phyloP scores from a whole-genome alignment of 371 early-diverging fungal genomes.

The Rhizomucor miehei region DNA sequence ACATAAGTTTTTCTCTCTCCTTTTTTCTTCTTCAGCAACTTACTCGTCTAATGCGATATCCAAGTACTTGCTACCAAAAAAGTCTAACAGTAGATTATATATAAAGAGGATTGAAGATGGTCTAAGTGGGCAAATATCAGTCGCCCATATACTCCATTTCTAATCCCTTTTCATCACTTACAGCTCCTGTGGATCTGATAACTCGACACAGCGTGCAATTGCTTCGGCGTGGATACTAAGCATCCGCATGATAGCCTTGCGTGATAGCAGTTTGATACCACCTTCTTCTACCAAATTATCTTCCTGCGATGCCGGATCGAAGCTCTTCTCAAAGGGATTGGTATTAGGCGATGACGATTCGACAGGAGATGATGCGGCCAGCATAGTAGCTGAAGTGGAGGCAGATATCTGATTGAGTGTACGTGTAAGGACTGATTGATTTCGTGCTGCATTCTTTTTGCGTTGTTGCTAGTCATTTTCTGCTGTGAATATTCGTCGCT shows the following conservation, averaged over 20 bases:
- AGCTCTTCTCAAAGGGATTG: slow-evolving; percentile 15
- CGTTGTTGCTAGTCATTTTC: slow-evolving; percentile 59
- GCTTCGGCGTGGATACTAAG: slow-evolving; percentile 86
- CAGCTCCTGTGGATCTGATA: slow-evolving; percentile 70
- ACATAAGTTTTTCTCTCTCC: too few relatives aligned
- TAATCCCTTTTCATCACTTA: slow-evolving; percentile 24
- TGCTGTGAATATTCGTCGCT: too few relatives aligned
- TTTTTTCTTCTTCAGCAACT: slow-evolving; percentile 13
- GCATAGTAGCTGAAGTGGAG: slow-evolving; percentile 27
- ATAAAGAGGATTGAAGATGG: slow-evolving; percentile 42
- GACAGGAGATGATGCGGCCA: slow-evolving; percentile 16
- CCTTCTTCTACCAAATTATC: slow-evolving; percentile 33
- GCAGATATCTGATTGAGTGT: slow-evolving; percentile 72
- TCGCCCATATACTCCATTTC: neutral
- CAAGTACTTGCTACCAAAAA: slow-evolving; percentile 76
- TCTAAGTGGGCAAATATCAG: slow-evolving; percentile 9
- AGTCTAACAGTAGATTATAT: slow-evolving; percentile 72
- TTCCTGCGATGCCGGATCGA: slow-evolving; percentile 1
- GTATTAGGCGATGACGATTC: slow-evolving; percentile 5
- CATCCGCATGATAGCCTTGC: slow-evolving; percentile 59
- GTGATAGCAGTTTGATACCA: slow-evolving; percentile 57
- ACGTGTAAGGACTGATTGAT: slow-evolving; percentile 66
- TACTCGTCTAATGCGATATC: slow-evolving; percentile 82
- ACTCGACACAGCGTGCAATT: slow-evolving; percentile 77
- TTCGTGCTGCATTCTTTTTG: slow-evolving; percentile 53